Evolutionary conservation across 1,284 basidiomycete species (phyloP), one percentile per base, ranked within the genome.

Genomic region (Coniferiporia sulphurascens): DNA sequence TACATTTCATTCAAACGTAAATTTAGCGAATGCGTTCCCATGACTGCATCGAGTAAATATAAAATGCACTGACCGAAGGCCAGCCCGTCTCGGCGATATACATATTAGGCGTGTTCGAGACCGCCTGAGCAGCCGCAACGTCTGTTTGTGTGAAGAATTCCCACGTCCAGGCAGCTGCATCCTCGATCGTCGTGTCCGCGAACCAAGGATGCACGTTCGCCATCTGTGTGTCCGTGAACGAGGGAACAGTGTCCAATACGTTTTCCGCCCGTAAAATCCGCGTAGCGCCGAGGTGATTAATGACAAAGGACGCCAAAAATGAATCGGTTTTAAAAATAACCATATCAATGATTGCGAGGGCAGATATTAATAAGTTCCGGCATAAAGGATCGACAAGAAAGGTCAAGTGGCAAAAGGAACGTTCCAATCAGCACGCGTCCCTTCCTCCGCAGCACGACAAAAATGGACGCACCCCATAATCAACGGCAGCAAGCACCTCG

Each of bases 71-170:
- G 69, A 88, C 87, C 36, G 90, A 86, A 12, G 95, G 95, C 95
- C 95, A 97, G 43, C 95, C 95, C 21, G 93, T 94, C 76, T 96
- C 93, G 9, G 93, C 93, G 64, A 95, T 93, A 74, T 85, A 93
- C 78, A 88, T 86, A 58, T 76, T 73, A 4, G 93, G 92, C 60
- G 85, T 80, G 73, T 92, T 92, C 13, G 81, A 57, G n/a, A 75
- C 65, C n/a, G 69, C 63, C 17, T 64, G 43, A 1, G 83, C 81
- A 27, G 76, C 74, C 46, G 68, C 73, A 7, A 91, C 81, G 69
- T 91, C 84, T 44, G 76, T 82, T 43, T 76, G 67, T 54, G 80
- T 66, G 72, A 84, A 86, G 73, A 83, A 89, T 15, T 78, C 68
- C 61, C 71, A 74, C 0, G 85, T 85, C 87, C 86, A 90, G 0